These are phyloP conservation scores for Colletotrichum sp. DNA, from an alignment of 2,329 filamentous ascomycete genomes.

Conservation along the genomic window DNA sequence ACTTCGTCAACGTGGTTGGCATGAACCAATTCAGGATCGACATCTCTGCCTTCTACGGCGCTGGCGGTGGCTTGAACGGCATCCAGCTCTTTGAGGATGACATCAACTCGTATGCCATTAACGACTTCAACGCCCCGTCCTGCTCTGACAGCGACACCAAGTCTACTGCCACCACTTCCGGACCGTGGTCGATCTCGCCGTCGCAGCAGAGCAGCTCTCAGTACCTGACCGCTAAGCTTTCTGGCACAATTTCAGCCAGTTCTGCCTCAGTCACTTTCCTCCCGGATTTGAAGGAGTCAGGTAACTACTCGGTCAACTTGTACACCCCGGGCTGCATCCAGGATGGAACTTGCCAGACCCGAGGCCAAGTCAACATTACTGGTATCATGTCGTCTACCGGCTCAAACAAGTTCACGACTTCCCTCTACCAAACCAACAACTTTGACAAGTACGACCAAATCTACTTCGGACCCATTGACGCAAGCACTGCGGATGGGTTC, in stretches of 20 bases:
- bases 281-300: slow-evolving; percentile 85
- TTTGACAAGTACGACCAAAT: slow-evolving; percentile 97
- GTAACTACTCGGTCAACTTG: slow-evolving; percentile 88
- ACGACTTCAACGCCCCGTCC: slow-evolving; percentile 85
- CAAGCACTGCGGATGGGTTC: slow-evolving; percentile 69
- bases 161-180: slow-evolving; percentile 72
- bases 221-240: slow-evolving; percentile 75
- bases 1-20: slow-evolving; percentile 84
- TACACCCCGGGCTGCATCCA: slow-evolving; percentile 91
- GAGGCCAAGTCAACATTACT: slow-evolving; percentile 84
- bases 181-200: slow-evolving; percentile 74
- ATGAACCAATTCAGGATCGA: slow-evolving; percentile 89
- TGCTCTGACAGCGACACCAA: slow-evolving; percentile 67
- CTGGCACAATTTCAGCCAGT: slow-evolving; percentile 57
- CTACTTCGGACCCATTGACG: slow-evolving; percentile 85
- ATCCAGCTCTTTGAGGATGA: slow-evolving; percentile 88
- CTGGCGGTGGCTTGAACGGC: slow-evolving; percentile 82
- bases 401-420: slow-evolving; percentile 57
- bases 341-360: slow-evolving; percentile 75
- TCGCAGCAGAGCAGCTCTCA: slow-evolving; percentile 74
- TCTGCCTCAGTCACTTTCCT: slow-evolving; percentile 76
- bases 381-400: slow-evolving; percentile 65
- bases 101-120: slow-evolving; percentile 84
- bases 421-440: slow-evolving; percentile 88
- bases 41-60: slow-evolving; percentile 86